Evolutionary conservation across 768 basidiomycete genomes (phyloP), one percentile per base, ranked within the genome.

Genomic region (Cystobasidium onofrii): DNA sequence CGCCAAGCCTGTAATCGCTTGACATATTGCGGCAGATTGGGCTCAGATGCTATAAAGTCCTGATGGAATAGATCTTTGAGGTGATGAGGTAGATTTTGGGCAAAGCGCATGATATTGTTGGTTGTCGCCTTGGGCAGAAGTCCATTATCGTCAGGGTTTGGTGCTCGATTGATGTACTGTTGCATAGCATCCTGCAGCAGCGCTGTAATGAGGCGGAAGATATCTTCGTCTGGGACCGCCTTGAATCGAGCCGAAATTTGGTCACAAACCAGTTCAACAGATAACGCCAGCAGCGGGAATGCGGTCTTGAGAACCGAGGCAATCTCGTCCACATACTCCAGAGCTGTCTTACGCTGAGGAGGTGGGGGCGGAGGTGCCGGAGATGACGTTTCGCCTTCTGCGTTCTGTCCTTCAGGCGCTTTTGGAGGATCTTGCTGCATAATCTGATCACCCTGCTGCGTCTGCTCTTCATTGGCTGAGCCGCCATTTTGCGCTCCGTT

Each of bases 251-350:
- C 86, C 25, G 87, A 85, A 76, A 99, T 90, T 81, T 97, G 93
- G 76, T 99, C 96, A 2, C 94, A 90, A 86, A 97, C 90, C 18
- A 92, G 94, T 83, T 99, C 96, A 85, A 99, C 85, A 72, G 92
- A 96, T 25, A 98, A 84, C 34, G 95, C 91, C 41, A 99, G 85
- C 7, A 99, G 85, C 0, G 96, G 96, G 84, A 94, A 96, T 0
- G 91, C 89, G 0, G 95, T 96, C 83, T 99, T 98, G 78, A 98
- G 84, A 43, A 91, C 88, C 79, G 93, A 89, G 50, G 93, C 87
- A 73, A 98, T 87, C 79, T 98, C 96, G 25, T 99, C 96, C 7
- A 96, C 88, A 77, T 90, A 86, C 67, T 98, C 95, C 18, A 71
- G 44, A 12, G 69, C 52, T 1, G 69, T 57, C 69, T 60, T 71